Evolutionary conservation across 805 yeast species (phyloP).

Genomic region (Candida namnaoensis): DNA sequence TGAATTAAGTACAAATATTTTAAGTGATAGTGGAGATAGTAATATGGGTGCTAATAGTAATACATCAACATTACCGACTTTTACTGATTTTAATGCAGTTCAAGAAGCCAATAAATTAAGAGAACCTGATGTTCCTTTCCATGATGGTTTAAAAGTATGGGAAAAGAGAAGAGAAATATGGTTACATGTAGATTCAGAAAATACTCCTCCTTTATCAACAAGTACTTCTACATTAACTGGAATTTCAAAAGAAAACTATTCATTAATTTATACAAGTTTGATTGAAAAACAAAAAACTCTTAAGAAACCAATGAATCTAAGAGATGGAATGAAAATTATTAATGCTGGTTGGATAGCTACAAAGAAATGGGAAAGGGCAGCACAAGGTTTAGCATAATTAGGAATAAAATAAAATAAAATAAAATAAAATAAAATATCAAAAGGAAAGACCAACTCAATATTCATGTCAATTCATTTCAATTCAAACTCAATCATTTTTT

Average conservation of each 20-base stretch:
- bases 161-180: slow-evolving; percentile 58
- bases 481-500: too few relatives aligned
- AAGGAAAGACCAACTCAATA: too few relatives aligned
- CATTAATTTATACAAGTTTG: slow-evolving; percentile 57
- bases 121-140: slow-evolving; percentile 26
- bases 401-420: not conserved
- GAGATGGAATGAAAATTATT: slow-evolving; percentile 62
- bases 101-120: slow-evolving; percentile 19
- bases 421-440: too few relatives aligned
- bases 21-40: slow-evolving; percentile 3
- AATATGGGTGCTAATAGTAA: slow-evolving; percentile 6
- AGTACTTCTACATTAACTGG: slow-evolving; percentile 11
- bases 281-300: slow-evolving; percentile 64
- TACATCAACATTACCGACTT: slow-evolving; percentile 11
- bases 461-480: too few relatives aligned
- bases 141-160: slow-evolving; percentile 60
- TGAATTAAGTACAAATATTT: not conserved
- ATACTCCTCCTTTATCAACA: not conserved
- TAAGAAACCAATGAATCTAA: slow-evolving; percentile 62
- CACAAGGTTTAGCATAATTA: slow-evolving; percentile 22
- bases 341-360: slow-evolving; percentile 81
- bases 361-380: slow-evolving; percentile 61
- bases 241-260: slow-evolving; percentile 42
- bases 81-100: slow-evolving; percentile 22
- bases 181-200: slow-evolving; percentile 33